Evolutionary conservation across 1,139 yeast genomes (phyloP), one percentile per base, ranked within the genome.

Genomic region (Suhomyces bolitotheri): DNA sequence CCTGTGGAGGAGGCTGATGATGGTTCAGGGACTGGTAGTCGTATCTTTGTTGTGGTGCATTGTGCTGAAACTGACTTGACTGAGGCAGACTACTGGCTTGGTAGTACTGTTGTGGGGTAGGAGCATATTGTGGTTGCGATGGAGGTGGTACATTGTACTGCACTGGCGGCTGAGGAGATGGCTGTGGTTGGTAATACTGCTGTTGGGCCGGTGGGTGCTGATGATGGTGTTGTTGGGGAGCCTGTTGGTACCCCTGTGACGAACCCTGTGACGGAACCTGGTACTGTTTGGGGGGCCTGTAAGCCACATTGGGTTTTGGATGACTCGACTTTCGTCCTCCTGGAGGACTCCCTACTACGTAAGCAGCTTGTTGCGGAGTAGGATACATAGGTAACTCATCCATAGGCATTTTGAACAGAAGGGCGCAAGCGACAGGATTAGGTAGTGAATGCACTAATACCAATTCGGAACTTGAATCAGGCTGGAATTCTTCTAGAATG

Each of bases 361-460:
- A 67, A 4, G 71, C 58, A 5, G 73, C 72, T 53, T 70, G 73
- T 38, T 65, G 71, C 1, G 76, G 76, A 19, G 76, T 71, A 6
- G 76, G 76, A 50, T 68, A 70, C 53, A 62, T 54, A 17, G 76
- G 76, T 44, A 71, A 58, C 26, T 70, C 75, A 56, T 70, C 65
- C 47, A 59, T 56, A 4, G 58, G 54, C 60, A 56, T 58, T 26
- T 22, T 23, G 20, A 10, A 5, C 8, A 17, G 20, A 6, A 8
- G 20, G n/a, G n/a, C n/a, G n/a, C n/a, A n/a, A n/a, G n/a, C n/a
- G n/a, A n/a, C n/a, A n/a, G n/a, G n/a, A n/a, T n/a, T n/a, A n/a
- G n/a, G n/a, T n/a, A n/a, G n/a, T n/a, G n/a, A n/a, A n/a, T n/a
- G n/a, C n/a, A n/a, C n/a, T n/a, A n/a, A n/a, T n/a, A n/a, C n/a